These are phyloP conservation scores for Amaranthus tricolor DNA, from an alignment of 179 eudicot genomes.

Conservation along the genomic window DNA sequence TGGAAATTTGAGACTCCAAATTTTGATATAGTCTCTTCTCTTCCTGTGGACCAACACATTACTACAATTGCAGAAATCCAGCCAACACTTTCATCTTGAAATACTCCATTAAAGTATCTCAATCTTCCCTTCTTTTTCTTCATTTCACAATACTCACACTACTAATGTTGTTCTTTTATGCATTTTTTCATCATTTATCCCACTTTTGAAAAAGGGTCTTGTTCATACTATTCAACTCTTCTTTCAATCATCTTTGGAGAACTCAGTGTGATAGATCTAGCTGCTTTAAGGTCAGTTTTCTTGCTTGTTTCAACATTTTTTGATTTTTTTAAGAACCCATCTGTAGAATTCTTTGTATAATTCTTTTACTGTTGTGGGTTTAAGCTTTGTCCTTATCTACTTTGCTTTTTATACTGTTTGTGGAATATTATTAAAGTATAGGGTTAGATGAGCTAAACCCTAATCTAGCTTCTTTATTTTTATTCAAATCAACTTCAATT, in stretches of 20 bases:
- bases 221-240: slow-evolving; percentile 14
- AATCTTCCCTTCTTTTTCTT: slow-evolving; percentile 1
- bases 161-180: background rate
- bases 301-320: background rate
- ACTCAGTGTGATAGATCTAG: slow-evolving; percentile 15
- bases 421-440: background rate
- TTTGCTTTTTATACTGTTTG: slow-evolving; percentile 2
- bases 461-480: background rate
- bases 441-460: background rate
- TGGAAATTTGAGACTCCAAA: no score
- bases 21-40: no score
- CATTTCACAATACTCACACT: background rate
- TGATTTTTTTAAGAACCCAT: slow-evolving; percentile 1
- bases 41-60: no score
- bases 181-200: background rate
- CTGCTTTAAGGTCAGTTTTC: slow-evolving; percentile 20
- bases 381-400: slow-evolving; percentile 14
- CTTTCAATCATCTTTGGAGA: background rate
- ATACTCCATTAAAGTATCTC: background rate
- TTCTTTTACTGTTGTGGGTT: slow-evolving; percentile 8
- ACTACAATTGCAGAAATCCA: background rate
- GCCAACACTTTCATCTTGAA: background rate
- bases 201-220: background rate
- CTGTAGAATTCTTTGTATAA: background rate
- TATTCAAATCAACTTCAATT: background rate